These are phyloP conservation scores for Gymnopus androsaceus DNA, from an alignment of 1,284 basidiomycete genomes.

Conservation along the genomic window DNA sequence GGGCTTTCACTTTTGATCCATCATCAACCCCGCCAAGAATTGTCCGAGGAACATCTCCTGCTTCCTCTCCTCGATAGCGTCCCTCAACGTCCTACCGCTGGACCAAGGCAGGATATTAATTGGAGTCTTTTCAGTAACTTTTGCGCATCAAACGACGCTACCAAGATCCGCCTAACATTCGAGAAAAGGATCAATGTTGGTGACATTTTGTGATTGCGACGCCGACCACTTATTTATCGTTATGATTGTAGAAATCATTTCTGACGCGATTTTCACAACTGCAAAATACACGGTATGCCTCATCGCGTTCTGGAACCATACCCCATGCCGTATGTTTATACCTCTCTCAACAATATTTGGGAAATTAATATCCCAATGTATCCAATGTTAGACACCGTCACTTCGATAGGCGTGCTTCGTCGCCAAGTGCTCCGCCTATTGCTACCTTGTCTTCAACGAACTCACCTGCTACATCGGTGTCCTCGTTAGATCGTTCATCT, in stretches of 20 bases:
- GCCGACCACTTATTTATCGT: slow-evolving; percentile 15
- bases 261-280: not conserved
- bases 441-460: slow-evolving; percentile 47
- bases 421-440: slow-evolving; percentile 46
- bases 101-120: too few species aligned
- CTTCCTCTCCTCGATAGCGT: too few species aligned
- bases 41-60: too few species aligned
- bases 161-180: not conserved
- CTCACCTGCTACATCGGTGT: slow-evolving; percentile 62
- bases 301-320: slow-evolving; percentile 45
- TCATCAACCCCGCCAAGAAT: too few species aligned
- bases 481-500: slow-evolving; percentile 59
- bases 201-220: slow-evolving; percentile 5
- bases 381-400: slow-evolving; percentile 40
- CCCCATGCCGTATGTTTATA: slow-evolving; percentile 42
- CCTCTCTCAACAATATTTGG: slow-evolving; percentile 19
- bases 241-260: not conserved
- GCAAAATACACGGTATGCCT: slow-evolving; percentile 37
- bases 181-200: slow-evolving; percentile 5
- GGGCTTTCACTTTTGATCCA: too few species aligned
- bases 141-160: not conserved
- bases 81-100: too few species aligned
- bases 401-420: slow-evolving; percentile 48
- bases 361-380: slow-evolving; percentile 4
- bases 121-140: slow-evolving; percentile 11